Conservation (phyloP, 78 protist genomes). For the Chrysochromulina parva region DNA sequence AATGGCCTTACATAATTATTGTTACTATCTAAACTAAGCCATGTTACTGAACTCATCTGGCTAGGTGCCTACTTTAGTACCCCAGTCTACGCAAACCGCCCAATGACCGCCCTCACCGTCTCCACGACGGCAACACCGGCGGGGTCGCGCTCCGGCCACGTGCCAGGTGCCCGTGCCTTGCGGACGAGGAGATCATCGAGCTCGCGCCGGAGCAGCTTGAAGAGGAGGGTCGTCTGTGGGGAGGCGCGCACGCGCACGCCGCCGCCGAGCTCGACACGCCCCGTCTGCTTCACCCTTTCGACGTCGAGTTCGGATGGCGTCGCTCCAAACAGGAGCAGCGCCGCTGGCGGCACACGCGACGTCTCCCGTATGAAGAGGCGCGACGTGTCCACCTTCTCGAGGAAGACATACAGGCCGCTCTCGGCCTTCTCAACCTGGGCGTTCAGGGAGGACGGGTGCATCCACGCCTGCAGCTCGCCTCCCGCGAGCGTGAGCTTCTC, state of each 20-base stretch:
- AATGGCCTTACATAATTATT: too few relatives aligned
- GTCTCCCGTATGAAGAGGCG: constrained; percentile 57
- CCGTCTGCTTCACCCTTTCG: background rate
- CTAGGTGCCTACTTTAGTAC: too few relatives aligned
- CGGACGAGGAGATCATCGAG: background rate
- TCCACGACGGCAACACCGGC: too few relatives aligned
- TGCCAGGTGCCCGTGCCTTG: background rate
- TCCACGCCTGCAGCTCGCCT: background rate
- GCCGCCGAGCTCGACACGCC: background rate
- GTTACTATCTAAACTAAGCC: too few relatives aligned
- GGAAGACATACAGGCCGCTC: constrained; percentile 39
- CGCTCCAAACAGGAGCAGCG: constrained; percentile 77
- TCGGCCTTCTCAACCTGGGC: background rate
- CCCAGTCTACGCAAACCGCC: too few relatives aligned
- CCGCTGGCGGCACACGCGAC: constrained; percentile 47
- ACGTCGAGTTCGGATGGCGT: constrained; percentile 31
- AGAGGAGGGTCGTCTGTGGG: background rate
- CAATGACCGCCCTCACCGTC: too few relatives aligned
- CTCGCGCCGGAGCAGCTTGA: background rate
- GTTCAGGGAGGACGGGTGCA: constrained; percentile 10
- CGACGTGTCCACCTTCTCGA: constrained; percentile 62
- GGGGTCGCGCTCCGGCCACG: too few relatives aligned
- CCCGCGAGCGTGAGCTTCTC: background rate
- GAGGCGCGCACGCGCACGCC: background rate
- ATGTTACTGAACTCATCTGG: too few relatives aligned